Conservation (phyloP, 2,329 filamentous ascomycete genomes). For the Grosmannia clavigera region DNA sequence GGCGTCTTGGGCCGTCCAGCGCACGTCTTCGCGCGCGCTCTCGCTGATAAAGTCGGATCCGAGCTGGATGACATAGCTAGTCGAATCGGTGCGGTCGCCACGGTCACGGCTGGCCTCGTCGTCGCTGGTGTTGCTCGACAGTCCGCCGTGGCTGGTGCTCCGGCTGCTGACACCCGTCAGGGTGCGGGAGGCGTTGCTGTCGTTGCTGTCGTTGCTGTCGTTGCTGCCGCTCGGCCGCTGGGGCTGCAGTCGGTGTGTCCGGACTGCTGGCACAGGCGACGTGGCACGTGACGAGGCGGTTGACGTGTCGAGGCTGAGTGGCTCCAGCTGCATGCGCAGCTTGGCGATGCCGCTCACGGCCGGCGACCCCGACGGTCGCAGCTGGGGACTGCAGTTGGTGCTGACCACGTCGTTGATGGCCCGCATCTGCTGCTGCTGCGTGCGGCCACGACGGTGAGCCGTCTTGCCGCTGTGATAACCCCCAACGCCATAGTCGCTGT, state of each 20-base stretch:
- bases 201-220: neutral
- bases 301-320: conserved; percentile 50
- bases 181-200: conserved; percentile 2
- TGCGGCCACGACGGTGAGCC: conserved; percentile 23
- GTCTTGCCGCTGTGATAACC: conserved; percentile 9
- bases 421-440: conserved; percentile 23
- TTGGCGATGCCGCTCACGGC: conserved; percentile 65
- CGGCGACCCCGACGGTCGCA: conserved; percentile 38
- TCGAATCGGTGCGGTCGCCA: conserved; percentile 54
- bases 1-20: conserved; percentile 6
- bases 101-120: conserved; percentile 30
- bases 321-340: conserved; percentile 70
- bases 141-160: conserved; percentile 46
- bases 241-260: neutral
- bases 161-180: conserved; percentile 34
- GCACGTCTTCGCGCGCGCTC: conserved; percentile 32
- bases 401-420: conserved; percentile 46
- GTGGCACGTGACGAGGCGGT: conserved; percentile 32
- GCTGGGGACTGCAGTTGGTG: conserved; percentile 49
- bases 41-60: conserved; percentile 76
- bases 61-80: conserved; percentile 74
- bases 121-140: conserved; percentile 45
- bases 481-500: conserved; percentile 31
- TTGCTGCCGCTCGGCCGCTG: neutral
- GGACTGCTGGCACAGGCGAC: conserved; percentile 20